Evolutionary conservation across 2,329 filamentous ascomycete species (phyloP).

Genomic region (Pseudofabraea citricarpa): DNA sequence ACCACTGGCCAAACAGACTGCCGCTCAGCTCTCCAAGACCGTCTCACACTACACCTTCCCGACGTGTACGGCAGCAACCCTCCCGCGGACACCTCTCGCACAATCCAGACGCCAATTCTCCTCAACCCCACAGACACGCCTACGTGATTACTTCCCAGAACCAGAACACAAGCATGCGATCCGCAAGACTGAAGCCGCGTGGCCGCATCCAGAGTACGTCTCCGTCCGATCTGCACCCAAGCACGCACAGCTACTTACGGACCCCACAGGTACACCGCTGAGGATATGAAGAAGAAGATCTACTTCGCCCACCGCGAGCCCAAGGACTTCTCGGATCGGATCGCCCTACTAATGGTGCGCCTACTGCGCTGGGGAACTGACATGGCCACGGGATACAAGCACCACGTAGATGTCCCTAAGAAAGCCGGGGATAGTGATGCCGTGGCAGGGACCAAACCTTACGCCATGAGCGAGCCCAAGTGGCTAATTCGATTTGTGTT

Average conservation of each 20-base stretch:
- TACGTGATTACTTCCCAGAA: conserved; percentile 26
- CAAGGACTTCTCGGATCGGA: conserved; percentile 68
- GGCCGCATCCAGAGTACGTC: conserved; percentile 41
- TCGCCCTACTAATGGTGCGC: conserved; percentile 73
- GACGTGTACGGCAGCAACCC: conserved; percentile 1
- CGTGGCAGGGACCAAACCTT: conserved; percentile 48
- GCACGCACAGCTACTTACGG: conserved; percentile 1
- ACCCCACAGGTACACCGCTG: conserved; percentile 59
- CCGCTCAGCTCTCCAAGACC: conserved; percentile 21
- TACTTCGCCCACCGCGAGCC: conserved; percentile 72
- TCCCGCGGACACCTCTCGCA: not conserved
- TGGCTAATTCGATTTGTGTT: conserved; percentile 91
- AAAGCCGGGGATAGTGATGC: conserved; percentile 38
- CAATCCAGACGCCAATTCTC: conserved; percentile 20
- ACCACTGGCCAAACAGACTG: conserved; percentile 18
- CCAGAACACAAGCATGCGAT: conserved; percentile 36
- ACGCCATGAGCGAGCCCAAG: conserved; percentile 73
- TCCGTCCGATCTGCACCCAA: not conserved
- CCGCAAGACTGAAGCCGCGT: conserved; percentile 58
- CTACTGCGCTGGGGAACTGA: conserved; percentile 78
- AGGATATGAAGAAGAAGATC: conserved; percentile 70
- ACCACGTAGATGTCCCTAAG: conserved; percentile 49
- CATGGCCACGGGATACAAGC: conserved; percentile 72
- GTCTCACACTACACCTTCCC: conserved; percentile 12
- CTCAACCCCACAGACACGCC: conserved; percentile 18